Percentiles rank a stretch among this genome's conserved stretches.
These are phyloP conservation scores for Leccinum incarnatum DNA, from an alignment of 768 basidiomycete genomes.

Conservation along the genomic window DNA sequence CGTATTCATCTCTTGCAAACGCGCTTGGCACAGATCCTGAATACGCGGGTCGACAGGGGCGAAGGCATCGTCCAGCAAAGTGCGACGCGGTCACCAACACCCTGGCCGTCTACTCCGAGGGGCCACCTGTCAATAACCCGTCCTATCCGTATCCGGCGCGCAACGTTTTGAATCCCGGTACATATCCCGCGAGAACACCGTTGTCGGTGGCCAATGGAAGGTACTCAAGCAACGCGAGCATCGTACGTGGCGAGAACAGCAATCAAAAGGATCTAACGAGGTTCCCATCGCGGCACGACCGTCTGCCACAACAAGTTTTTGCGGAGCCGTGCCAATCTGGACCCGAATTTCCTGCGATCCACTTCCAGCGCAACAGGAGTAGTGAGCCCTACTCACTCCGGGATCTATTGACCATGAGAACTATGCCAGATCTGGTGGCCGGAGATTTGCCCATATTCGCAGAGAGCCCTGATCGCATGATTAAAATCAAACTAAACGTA, in stretches of 20 bases:
- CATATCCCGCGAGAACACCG: conserved; percentile 9
- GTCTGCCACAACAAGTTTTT: conserved; percentile 21
- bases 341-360: conserved; percentile 27
- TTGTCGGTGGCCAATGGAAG: conserved; percentile 8
- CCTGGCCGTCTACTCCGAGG: conserved; percentile 17
- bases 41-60: conserved; percentile 8
- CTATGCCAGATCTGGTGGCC: conserved; percentile 25
- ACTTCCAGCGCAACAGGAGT: conserved; percentile 28
- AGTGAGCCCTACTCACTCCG: conserved; percentile 28
- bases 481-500: conserved; percentile 39
- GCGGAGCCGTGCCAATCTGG: conserved; percentile 19
- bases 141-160: conserved; percentile 31
- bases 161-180: conserved; percentile 26
- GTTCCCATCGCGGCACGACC: conserved; percentile 7
- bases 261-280: neutral
- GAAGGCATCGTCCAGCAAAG: neutral
- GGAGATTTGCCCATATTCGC: conserved; percentile 22
- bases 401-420: conserved; percentile 21
- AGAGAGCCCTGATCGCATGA: conserved; percentile 23
- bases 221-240: neutral
- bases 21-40: conserved; percentile 19
- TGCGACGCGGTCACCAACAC: conserved; percentile 8
- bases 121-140: conserved; percentile 17
- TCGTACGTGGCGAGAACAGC: neutral
- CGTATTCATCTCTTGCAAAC: conserved; percentile 26